A percentile compares a stretch with the other conserved stretches of the same genome.
These are phyloP conservation scores for Catharanthus roseus DNA, from an alignment of 257 asterid genomes.

Conservation along the genomic window DNA sequence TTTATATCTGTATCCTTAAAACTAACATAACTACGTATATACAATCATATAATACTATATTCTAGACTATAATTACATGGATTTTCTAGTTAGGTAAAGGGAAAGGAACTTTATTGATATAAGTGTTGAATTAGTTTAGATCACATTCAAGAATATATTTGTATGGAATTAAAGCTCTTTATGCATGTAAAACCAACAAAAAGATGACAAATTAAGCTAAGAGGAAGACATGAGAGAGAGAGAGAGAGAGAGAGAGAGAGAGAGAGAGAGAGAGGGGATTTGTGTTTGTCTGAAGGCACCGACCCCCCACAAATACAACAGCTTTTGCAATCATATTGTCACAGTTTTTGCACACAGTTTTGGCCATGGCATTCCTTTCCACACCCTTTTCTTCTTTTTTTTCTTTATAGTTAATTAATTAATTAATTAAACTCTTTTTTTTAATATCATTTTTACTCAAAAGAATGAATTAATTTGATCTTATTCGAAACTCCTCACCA, in stretches of 20 bases:
- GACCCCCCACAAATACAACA: slow-evolving; percentile 40
- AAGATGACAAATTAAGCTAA: neutral
- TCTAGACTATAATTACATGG: too few species aligned
- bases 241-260: neutral
- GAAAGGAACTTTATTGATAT: too few species aligned
- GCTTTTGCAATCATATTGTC: slow-evolving; percentile 56
- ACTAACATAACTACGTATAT: too few species aligned
- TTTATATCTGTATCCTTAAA: too few species aligned
- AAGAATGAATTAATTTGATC: neutral
- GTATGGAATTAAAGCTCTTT: neutral
- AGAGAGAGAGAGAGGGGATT: slow-evolving; percentile 19
- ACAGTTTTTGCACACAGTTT: slow-evolving; percentile 13
- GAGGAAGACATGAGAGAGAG: too few species aligned
- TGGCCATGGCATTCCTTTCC: too few species aligned
- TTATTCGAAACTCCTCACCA: neutral
- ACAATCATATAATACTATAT: too few species aligned
- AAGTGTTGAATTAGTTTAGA: neutral
- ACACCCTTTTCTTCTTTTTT: too few species aligned
- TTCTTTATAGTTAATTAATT: too few species aligned
- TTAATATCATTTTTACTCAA: neutral
- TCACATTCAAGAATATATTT: neutral
- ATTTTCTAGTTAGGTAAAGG: too few species aligned
- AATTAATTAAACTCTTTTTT: too few species aligned
- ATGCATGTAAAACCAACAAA: slow-evolving; percentile 1
- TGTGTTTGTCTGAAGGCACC: slow-evolving; percentile 47